Evolutionary conservation across 2,329 filamentous ascomycete genomes (phyloP).

Genomic region (Colletotrichum sp.): DNA sequence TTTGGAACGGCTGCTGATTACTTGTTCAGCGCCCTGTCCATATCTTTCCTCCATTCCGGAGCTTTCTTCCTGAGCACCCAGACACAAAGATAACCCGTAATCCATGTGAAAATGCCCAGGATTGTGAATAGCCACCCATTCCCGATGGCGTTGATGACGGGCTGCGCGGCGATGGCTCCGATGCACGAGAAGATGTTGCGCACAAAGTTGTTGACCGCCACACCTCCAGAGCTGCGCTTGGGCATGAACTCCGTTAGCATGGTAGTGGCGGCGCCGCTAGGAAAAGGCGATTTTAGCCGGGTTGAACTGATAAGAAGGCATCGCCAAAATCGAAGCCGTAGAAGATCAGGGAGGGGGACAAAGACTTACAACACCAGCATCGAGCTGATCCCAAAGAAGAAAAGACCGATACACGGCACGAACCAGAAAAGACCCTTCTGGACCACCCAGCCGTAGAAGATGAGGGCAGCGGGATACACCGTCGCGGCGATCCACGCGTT

Average conservation of each 20-base stretch:
- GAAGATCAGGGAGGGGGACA: no score
- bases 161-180: constrained; percentile 72
- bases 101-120: constrained; percentile 56
- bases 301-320: background rate
- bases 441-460: constrained; percentile 81
- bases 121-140: constrained; percentile 79
- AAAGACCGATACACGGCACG: constrained; percentile 67
- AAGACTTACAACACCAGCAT: constrained; percentile 75
- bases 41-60: constrained; percentile 65
- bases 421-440: constrained; percentile 70
- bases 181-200: constrained; percentile 80
- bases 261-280: constrained; percentile 69
- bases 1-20: background rate
- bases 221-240: constrained; percentile 70
- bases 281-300: no score
- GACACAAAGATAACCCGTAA: constrained; percentile 63
- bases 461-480: constrained; percentile 71
- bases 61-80: constrained; percentile 66
- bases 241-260: constrained; percentile 89
- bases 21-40: constrained; percentile 55
- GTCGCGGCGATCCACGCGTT: constrained; percentile 80
- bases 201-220: constrained; percentile 83
- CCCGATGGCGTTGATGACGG: constrained; percentile 73
- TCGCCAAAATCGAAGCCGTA: no score
- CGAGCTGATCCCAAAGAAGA: constrained; percentile 76